Base-by-base conservation (phyloP, 805 yeast species). In the Pichia scutulata region DNA sequence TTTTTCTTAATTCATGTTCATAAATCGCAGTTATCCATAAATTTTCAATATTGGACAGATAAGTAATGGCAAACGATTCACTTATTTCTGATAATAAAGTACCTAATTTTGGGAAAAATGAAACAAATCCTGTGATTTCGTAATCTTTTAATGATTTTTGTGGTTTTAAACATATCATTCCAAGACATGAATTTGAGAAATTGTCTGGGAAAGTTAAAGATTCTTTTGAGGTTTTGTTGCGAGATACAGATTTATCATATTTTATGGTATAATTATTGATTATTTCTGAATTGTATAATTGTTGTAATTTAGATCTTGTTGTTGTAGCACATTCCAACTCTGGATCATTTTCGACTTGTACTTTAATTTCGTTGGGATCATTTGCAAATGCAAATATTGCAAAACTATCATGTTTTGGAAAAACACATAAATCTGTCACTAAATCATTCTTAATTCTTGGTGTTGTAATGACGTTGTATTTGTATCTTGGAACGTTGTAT, bases 61-160 rank as follows among this genome's bases (percentile, higher is more conserved):
- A 10, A 3, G 37, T n/a, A 10, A 36, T 41, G 2, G 55, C 50
- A 50, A 54, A 54, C 7, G 42, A 22, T 33, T 59, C 62, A 10
- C 55, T 44, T 39, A 54, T 55, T 6, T 48, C 44, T 45, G 62
- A 43, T 55, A 64, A 52, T 13, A 67, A 48, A 4, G 49, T 48
- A 1, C 72, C 59, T 13, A 68, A 47, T n/a, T 63, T 60, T 21
- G 75, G 73, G 56, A 70, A 66, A 50, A 75, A 78, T 0, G 85
- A 77, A 0, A 82, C 73, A 52, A 76, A 74, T 7, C 75, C 76
- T 0, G 85, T 78, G 12, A 80, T 48, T 55, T 77, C 82, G n/a
- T 60, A 59, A 14, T 54, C 57, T 14, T 19, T 24, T n/a, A 13
- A 3, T 16, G 19, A 24, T 5, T n/a, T 39, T 24, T 49, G 51